Percentiles rank a stretch among this genome's conserved stretches.
These are phyloP conservation scores for Xylaria intraflava DNA, from an alignment of 495 filamentous ascomycete species.

Conservation along the genomic window DNA sequence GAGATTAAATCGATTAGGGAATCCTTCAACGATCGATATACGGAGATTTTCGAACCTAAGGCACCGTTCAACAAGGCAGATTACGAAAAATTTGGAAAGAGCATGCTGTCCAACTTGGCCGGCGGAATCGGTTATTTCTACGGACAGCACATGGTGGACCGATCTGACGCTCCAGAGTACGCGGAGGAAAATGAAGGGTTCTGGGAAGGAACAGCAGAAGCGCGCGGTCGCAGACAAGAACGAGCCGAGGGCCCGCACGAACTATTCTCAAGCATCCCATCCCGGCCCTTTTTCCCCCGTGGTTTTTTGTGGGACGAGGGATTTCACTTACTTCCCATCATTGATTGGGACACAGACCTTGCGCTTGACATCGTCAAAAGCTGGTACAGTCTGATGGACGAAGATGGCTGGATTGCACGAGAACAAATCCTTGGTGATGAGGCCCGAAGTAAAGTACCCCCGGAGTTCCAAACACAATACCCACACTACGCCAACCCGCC, in stretches of 20 bases:
- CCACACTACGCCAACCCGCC: constrained; percentile 98
- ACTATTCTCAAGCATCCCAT: constrained; percentile 89
- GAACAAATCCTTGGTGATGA: constrained; percentile 95
- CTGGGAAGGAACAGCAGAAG: constrained; percentile 80
- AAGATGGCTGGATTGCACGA: constrained; percentile 94
- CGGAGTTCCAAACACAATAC: constrained; percentile 94
- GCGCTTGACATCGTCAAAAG: constrained; percentile 87
- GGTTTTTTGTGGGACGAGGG: constrained; percentile 98
- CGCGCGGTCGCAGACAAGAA: constrained; percentile 57
- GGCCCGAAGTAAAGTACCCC: constrained; percentile 89
- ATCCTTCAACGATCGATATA: constrained; percentile 68
- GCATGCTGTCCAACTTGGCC: constrained; percentile 89
- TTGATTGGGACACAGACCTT: constrained; percentile 90
- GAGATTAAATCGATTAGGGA: constrained; percentile 59
- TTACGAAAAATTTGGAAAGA: constrained; percentile 74
- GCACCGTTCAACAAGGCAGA: constrained; percentile 67
- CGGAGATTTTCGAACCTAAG: constrained; percentile 63
- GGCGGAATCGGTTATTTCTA: constrained; percentile 96
- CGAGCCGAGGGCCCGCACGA: constrained; percentile 76
- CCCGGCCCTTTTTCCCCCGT: constrained; percentile 89
- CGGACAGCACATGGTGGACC: constrained; percentile 78
- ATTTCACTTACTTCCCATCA: constrained; percentile 87
- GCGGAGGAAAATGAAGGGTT: constrained; percentile 96
- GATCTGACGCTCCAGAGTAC: constrained; percentile 83
- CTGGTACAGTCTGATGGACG: constrained; percentile 94